These are phyloP conservation scores for Xylaria polymorpha DNA, from an alignment of 2,329 filamentous ascomycete genomes.

Conservation along the genomic window DNA sequence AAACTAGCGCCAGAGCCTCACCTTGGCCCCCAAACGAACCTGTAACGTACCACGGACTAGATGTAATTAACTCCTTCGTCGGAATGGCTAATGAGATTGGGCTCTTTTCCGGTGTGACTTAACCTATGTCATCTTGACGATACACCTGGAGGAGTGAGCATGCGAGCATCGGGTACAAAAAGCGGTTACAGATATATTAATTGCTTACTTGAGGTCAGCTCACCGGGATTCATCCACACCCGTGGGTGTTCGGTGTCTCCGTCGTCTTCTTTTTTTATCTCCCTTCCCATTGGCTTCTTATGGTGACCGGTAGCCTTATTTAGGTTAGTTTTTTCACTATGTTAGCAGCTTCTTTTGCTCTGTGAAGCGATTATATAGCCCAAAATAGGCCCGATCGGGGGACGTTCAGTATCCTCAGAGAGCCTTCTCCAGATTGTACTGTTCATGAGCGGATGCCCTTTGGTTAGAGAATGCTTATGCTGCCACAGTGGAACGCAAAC, in stretches of 20 bases:
- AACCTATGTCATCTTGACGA: slow-evolving; percentile 4
- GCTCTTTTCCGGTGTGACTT: slow-evolving; percentile 1
- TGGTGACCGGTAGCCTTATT: not conserved
- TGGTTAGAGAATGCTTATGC: not conserved
- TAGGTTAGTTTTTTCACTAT: not conserved
- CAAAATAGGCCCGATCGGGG: not conserved
- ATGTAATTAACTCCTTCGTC: slow-evolving; percentile 11
- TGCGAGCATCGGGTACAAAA: not conserved
- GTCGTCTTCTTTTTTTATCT: slow-evolving; percentile 5
- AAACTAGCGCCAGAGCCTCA: slow-evolving; percentile 26
- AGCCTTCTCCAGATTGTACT: slow-evolving; percentile 7
- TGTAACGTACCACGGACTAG: not conserved
- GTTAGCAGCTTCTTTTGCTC: not conserved
- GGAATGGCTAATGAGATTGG: not conserved
- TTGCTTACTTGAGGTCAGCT: slow-evolving; percentile 36
- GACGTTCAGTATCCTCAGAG: not conserved
- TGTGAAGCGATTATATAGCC: not conserved
- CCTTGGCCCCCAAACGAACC: slow-evolving; percentile 16
- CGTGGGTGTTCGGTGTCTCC: slow-evolving; percentile 24
- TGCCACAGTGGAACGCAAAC: slow-evolving; percentile 3
- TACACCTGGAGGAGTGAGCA: not conserved
- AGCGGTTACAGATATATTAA: slow-evolving; percentile 26
- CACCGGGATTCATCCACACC: not conserved
- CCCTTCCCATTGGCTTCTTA: not conserved
- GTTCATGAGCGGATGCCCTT: not conserved